Percentiles rank a stretch among this genome's conserved stretches.
Evolutionary conservation across 2,329 filamentous ascomycete species (phyloP).

Genomic region (Fusarium guadeloupense): DNA sequence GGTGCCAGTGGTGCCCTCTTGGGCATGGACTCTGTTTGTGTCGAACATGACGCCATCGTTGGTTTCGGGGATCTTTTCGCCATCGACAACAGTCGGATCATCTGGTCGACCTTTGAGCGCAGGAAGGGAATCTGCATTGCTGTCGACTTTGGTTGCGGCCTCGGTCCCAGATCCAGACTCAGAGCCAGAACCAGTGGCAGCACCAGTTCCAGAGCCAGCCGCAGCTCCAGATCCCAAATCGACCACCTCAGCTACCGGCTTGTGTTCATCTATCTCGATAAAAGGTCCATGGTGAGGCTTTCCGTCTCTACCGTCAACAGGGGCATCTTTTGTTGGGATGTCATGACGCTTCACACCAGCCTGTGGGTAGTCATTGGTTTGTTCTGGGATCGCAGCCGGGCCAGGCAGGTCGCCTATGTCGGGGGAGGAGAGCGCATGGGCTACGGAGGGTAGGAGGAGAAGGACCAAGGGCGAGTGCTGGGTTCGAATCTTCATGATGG

Average conservation of each 20-base stretch:
- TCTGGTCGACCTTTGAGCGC: conserved; percentile 59
- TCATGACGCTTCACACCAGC: conserved; percentile 49
- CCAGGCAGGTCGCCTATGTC: conserved; percentile 36
- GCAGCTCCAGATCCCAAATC: conserved; percentile 9
- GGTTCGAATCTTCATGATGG: conserved; percentile 68
- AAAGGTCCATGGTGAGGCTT: conserved; percentile 90
- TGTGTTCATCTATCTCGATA: conserved; percentile 64
- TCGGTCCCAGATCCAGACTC: conserved; percentile 3
- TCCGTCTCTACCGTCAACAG: conserved; percentile 91
- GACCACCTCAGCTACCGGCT: conserved; percentile 37
- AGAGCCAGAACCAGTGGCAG: not conserved
- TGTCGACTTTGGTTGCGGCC: conserved; percentile 34
- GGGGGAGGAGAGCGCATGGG: conserved; percentile 53
- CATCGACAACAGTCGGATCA: conserved; percentile 65
- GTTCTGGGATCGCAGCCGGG: conserved; percentile 41
- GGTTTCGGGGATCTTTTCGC: conserved; percentile 68
- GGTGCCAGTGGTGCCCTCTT: conserved; percentile 86
- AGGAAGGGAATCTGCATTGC: conserved; percentile 53
- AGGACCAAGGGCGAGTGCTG: conserved; percentile 65
- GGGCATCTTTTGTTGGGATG: conserved; percentile 75
- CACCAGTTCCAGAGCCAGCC: conserved; percentile 14
- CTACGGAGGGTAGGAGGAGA: conserved; percentile 67
- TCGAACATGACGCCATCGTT: conserved; percentile 95
- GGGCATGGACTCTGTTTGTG: conserved; percentile 76
- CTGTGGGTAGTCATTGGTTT: conserved; percentile 40